Evolutionary conservation across 1,139 yeast genomes (phyloP), one percentile per base, ranked within the genome.

Genomic region (Candida glucosophila): DNA sequence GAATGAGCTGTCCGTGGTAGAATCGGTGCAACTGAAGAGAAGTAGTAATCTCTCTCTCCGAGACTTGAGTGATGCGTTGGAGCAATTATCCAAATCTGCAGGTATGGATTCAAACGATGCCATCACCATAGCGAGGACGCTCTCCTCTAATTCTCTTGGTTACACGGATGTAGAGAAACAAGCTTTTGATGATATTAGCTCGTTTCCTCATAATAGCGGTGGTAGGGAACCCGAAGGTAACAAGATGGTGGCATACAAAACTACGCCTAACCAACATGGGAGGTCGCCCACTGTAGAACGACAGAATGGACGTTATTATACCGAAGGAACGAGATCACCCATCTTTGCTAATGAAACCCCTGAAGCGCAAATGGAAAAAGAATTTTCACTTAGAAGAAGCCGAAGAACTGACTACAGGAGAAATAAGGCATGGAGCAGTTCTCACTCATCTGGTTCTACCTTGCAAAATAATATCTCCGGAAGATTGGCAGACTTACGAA

Each of bases 81-180:
- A 78, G 37, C 71, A 63, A 28, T 53, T 80, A 22, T 72, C 85
- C 0, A 73, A 71, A 36, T 55, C 73, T 46, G 88, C 88, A 0
- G 90, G 92, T 0, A 56, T 80, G 53, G 78, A 76, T 28, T 74
- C 81, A 9, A 66, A 73, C 14, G 88, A 80, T 51, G 85, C 90
- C 1, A 76, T 77, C 2, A 74, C 88, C 0, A 54, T 80, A 26
- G 90, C 90, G 1, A 59, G 88, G 41, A 74, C 86, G 0, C 58
- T 80, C 29, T 73, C 80, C 1, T 65, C 77, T 2, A 62, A 73
- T 1, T 67, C 80, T 0, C 52, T 73, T 21, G 78, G 79, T 3
- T 67, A 69, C 29, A 67, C 75, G 2, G 69, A 65, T 27, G 64
- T 66, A 4, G 77, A 70, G 40, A 58, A 49, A 34, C 49, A 57